Base-by-base conservation (phyloP, 2,329 filamentous ascomycete species). In the Verticillium nonalfalfae region DNA sequence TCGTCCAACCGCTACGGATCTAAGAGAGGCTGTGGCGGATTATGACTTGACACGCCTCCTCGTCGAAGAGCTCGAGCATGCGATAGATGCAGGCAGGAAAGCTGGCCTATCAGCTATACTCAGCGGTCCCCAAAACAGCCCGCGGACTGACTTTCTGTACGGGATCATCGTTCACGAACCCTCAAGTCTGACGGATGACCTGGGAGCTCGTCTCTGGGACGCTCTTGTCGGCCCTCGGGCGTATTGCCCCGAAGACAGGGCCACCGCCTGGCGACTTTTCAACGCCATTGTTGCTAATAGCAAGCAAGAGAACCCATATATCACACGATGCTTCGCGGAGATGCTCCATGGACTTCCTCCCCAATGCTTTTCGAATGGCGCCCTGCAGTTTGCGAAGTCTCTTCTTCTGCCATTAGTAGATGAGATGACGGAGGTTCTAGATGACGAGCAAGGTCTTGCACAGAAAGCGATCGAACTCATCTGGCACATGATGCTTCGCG, bases 401-500 rank as follows among this genome's bases (percentile, higher is more conserved):
- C 76, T 77, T 11, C 73, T 87, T 14, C 62, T 81, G 35, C 76
- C 77, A 5, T 75, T 81, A 45, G 74, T 85, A 5, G 78, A 79
- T 38, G 76, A 80, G 38, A 66, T 69, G 6, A 69, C 71, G 31
- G 77, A 77, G 26, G 77, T 80, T 21, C 73, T 86, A 26, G 80
- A 84, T 60, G 81, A 84, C 56, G 76, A 80, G 7, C 75, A 79
- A n/a, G 75, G 79, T 11, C 70, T 85, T 34, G 77, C 82, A 66
- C 82, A 78, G 63, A 83, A 74, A 65, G 84, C 76, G 33, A 79
- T 84, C 54, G 90, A 95, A 67, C 83, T 93, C 61, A 78, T 97
- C n/a, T 97, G 93, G 93, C 85, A 86, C 31, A 85, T 97, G 67
- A 86, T 94, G 38, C 77, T 96, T 59, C 87, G 84, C 15, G 86